Evolutionary conservation across 129 eudicot species (phyloP).

Genomic region (Helianthus tuberosus): DNA sequence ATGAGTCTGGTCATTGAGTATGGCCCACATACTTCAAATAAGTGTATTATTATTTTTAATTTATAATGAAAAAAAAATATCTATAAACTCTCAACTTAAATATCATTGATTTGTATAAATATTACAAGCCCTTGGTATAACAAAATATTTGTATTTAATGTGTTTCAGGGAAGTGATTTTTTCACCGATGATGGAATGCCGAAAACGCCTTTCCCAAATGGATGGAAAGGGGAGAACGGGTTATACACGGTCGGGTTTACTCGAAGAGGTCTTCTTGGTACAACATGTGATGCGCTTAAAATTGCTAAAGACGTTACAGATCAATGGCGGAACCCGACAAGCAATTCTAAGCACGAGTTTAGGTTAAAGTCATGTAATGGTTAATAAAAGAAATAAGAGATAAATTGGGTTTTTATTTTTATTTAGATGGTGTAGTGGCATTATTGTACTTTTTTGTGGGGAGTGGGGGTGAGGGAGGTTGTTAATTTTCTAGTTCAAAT

Average conservation of each 20-base stretch:
- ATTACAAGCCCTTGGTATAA: background rate
- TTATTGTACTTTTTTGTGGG: slow-evolving; percentile 9
- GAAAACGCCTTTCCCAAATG: slow-evolving; percentile 68
- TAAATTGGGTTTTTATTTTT: slow-evolving; percentile 29
- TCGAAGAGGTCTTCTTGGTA: slow-evolving; percentile 78
- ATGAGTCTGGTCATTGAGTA: slow-evolving; percentile 9
- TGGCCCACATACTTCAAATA: slow-evolving; percentile 38
- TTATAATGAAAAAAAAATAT: background rate
- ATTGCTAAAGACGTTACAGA: slow-evolving; percentile 59
- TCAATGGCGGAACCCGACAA: slow-evolving; percentile 41
- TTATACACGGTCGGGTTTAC: slow-evolving; percentile 85
- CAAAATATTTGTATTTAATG: background rate
- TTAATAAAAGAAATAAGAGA: slow-evolving; percentile 15
- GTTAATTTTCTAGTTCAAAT: background rate
- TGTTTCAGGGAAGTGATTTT: slow-evolving; percentile 63
- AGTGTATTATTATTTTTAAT: slow-evolving; percentile 1
- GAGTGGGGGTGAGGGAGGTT: background rate
- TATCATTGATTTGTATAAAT: background rate
- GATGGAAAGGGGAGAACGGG: slow-evolving; percentile 87
- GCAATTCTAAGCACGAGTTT: slow-evolving; percentile 18
- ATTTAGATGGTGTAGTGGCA: slow-evolving; percentile 28
- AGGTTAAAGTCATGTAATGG: slow-evolving; percentile 24
- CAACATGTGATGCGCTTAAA: slow-evolving; percentile 64
- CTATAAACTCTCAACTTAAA: background rate
- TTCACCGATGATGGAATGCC: slow-evolving; percentile 81